Evolutionary conservation across 805 yeast genomes (phyloP), one percentile per base, ranked within the genome.

Genomic region (Martiniozyma abietophila): DNA sequence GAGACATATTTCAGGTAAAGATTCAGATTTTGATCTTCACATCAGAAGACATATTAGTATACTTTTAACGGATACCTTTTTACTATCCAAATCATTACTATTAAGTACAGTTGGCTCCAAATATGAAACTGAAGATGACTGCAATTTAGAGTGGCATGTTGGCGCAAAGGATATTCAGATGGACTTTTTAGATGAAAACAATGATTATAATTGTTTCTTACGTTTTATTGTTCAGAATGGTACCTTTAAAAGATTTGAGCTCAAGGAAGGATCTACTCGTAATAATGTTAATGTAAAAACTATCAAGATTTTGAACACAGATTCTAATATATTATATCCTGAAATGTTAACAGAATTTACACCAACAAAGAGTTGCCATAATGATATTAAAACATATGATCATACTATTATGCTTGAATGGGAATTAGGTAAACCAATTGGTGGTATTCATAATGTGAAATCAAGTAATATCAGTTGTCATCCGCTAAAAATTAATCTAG

Each of bases 381-480:
- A 46, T 47, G 21, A 46, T 17, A 8, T 18, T 5, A n/a, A 33
- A 26, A 20, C 9, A 3, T 18, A 36, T 8, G 44, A 48, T n/a
- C 48, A 50, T 28, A 54, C 72, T 40, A 52, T 78, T 6, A 54
- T 57, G 6, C 54, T 76, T 2, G 50, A 58, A 8, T 88, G 97
- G 97, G 69, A 74, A n/a, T 72, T 81, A 76, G 71, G 80, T 34
- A 74, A 71, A 35, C 85, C 94, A 0, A 80, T 89, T 36, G 97
- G 96, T 21, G 97, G 97, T 8, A 85, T 88, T 32, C 71, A 81
- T n/a, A 76, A 88, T 17, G 64, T 88, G 58, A 76, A 74, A 39
- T 61, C 68, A 32, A 76, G 84, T 17, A 71, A 71, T 24, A 62
- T 83, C 14, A 54, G 59, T 2, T 53, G 84, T 12, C 67, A 70